A percentile compares a stretch with the other conserved stretches of the same genome.
These are phyloP conservation scores for Boletus holoroseus DNA, from an alignment of 1,284 basidiomycete species.

Conservation along the genomic window DNA sequence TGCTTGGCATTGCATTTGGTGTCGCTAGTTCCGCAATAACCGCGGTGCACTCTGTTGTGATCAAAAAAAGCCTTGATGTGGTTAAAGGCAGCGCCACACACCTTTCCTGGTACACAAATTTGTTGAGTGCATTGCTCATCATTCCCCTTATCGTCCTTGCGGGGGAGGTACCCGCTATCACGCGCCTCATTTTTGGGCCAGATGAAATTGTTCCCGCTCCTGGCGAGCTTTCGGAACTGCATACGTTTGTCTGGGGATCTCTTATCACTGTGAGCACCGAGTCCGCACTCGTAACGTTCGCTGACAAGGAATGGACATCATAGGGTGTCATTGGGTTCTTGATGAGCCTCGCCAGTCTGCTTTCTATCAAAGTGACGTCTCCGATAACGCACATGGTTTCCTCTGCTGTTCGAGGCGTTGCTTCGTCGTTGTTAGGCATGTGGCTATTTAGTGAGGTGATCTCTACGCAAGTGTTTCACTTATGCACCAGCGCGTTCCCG, in stretches of 20 bases:
- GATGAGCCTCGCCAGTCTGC: constrained; percentile 83
- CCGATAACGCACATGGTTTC: constrained; percentile 91
- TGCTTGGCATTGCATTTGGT: constrained; percentile 67
- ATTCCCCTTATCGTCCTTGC: constrained; percentile 62
- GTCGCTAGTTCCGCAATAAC: constrained; percentile 74
- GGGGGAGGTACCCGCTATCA: constrained; percentile 63
- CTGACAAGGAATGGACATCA: constrained; percentile 2
- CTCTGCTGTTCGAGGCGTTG: constrained; percentile 78
- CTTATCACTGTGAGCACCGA: constrained; percentile 58
- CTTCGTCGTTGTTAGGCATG: constrained; percentile 70
- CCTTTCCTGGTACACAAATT: constrained; percentile 81
- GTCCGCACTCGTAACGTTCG: neutral
- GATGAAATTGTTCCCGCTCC: constrained; percentile 34
- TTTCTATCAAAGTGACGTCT: constrained; percentile 88
- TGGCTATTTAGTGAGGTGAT: constrained; percentile 74
- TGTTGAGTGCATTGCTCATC: constrained; percentile 63
- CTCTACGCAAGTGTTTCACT: constrained; percentile 50
- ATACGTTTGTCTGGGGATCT: constrained; percentile 74
- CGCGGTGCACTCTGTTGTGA: constrained; percentile 78
- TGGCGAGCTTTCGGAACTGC: constrained; percentile 44
- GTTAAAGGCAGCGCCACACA: constrained; percentile 75
- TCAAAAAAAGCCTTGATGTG: constrained; percentile 72
- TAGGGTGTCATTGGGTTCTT: constrained; percentile 81
- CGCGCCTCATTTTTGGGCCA: constrained; percentile 51
- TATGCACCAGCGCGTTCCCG: neutral